Evolutionary conservation across 139 green algal species (phyloP).

Genomic region (Tetraselmis chui): DNA sequence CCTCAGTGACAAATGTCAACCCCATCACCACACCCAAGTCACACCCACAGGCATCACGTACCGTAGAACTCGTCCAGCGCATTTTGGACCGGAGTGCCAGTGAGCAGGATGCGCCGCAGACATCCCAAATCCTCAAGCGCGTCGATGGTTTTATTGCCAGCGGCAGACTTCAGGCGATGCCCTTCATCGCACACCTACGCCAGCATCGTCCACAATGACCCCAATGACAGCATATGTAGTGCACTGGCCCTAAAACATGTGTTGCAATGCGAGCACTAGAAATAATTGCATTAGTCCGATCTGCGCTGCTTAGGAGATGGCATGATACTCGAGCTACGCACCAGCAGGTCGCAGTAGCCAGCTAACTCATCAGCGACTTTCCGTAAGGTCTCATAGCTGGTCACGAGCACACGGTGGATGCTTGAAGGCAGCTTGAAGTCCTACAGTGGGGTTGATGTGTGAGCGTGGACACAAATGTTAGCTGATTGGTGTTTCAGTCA

Average conservation of each 20-base stretch:
- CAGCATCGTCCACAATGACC: too few relatives aligned
- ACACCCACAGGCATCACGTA: background rate
- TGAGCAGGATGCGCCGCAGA: conserved; percentile 65
- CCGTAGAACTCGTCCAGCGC: conserved; percentile 64
- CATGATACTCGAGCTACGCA: too few relatives aligned
- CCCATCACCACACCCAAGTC: background rate
- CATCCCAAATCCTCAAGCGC: conserved; percentile 58
- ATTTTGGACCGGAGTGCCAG: conserved; percentile 79
- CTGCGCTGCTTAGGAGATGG: too few relatives aligned
- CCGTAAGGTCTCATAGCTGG: conserved; percentile 49
- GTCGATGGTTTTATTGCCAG: conserved; percentile 78
- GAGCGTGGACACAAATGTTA: too few relatives aligned
- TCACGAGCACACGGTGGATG: conserved; percentile 23
- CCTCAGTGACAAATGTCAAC: background rate
- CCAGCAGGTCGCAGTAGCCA: conserved; percentile 55
- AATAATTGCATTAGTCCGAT: too few relatives aligned
- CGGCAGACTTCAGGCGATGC: conserved; percentile 54
- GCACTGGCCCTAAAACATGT: conserved; percentile 73
- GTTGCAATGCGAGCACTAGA: too few relatives aligned
- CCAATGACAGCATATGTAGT: too few relatives aligned
- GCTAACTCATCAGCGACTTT: conserved; percentile 41
- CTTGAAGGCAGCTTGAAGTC: conserved; percentile 33
- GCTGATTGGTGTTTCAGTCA: too few relatives aligned
- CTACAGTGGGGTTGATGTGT: too few relatives aligned
- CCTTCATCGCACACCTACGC: background rate